A percentile compares a stretch with the other conserved stretches of the same genome.
phyloP scores from a whole-genome alignment of 768 basidiomycete species.

The Dioszegia crocea region DNA sequence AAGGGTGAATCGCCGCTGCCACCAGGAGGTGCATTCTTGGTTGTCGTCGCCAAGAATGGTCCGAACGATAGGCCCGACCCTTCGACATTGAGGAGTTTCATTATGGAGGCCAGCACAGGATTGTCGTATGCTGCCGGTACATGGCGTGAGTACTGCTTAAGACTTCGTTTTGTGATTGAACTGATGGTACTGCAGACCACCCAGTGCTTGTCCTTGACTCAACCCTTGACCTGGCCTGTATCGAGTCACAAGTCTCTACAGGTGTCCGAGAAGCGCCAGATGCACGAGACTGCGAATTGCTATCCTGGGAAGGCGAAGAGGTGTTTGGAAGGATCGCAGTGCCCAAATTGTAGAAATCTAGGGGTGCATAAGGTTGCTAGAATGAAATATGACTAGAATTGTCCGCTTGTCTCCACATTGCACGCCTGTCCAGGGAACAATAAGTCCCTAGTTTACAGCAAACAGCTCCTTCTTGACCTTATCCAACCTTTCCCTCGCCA shows the following conservation, averaged over 20 bases:
- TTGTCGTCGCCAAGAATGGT: constrained; percentile 81
- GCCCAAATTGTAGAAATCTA: constrained; percentile 20
- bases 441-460: constrained; percentile 15
- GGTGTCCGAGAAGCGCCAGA: constrained; percentile 55
- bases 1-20: constrained; percentile 52
- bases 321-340: constrained; percentile 45
- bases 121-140: constrained; percentile 75
- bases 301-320: constrained; percentile 54
- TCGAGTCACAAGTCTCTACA: constrained; percentile 88
- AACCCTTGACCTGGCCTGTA: constrained; percentile 59
- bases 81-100: constrained; percentile 70
- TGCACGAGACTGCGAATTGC: constrained; percentile 73
- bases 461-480: constrained; percentile 42
- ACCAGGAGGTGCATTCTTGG: constrained; percentile 63
- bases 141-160: constrained; percentile 95
- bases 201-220: constrained; percentile 63
- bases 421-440: too few species aligned
- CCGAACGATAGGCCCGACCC: constrained; percentile 70
- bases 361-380: background rate
- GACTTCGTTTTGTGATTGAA: background rate
- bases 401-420: background rate
- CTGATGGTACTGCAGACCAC: constrained; percentile 62
- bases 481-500: constrained; percentile 36
- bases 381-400: background rate
- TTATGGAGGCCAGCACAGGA: constrained; percentile 73